Percentiles rank a stretch among this genome's conserved stretches.
Conservation (phyloP, 2,329 filamentous ascomycete genomes). For the Kalaharituber pfeilii region DNA sequence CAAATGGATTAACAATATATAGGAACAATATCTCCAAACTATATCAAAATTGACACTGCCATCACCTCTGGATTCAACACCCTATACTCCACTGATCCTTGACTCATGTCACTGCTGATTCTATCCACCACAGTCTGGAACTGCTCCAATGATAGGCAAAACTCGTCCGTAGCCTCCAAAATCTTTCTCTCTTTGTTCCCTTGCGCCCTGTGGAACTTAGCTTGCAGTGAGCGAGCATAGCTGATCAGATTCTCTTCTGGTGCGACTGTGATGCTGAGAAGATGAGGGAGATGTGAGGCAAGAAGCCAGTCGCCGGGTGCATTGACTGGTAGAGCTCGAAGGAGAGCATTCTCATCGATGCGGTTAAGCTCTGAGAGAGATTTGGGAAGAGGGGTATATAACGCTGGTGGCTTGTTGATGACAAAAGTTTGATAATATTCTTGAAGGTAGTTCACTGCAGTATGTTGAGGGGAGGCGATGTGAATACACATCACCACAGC, state of each 20-base stretch:
- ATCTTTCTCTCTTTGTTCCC: background rate
- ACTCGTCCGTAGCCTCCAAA: background rate
- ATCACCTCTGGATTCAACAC: background rate
- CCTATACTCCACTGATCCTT: background rate
- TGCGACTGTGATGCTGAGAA: conserved; percentile 26
- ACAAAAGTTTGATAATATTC: conserved; percentile 37
- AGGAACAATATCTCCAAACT: too few relatives aligned
- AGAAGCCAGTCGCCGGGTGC: conserved; percentile 32
- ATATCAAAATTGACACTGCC: background rate
- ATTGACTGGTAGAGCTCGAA: conserved; percentile 30
- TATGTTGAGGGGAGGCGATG: conserved; percentile 35
- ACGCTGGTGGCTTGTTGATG: conserved; percentile 29
- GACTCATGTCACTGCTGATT: background rate
- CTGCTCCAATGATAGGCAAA: background rate
- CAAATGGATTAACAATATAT: too few relatives aligned
- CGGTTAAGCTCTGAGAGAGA: conserved; percentile 24
- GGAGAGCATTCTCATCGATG: conserved; percentile 25
- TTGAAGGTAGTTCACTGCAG: conserved; percentile 36
- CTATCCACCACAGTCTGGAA: background rate
- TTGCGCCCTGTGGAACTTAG: background rate
- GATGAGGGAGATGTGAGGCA: conserved; percentile 31
- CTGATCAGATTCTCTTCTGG: background rate
- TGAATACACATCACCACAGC: conserved; percentile 38
- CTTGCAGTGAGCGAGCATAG: background rate
- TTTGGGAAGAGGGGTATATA: conserved; percentile 26